These are phyloP conservation scores for Phytophthora crassamura DNA, from an alignment of 352 stramenopile species.

Conservation along the genomic window DNA sequence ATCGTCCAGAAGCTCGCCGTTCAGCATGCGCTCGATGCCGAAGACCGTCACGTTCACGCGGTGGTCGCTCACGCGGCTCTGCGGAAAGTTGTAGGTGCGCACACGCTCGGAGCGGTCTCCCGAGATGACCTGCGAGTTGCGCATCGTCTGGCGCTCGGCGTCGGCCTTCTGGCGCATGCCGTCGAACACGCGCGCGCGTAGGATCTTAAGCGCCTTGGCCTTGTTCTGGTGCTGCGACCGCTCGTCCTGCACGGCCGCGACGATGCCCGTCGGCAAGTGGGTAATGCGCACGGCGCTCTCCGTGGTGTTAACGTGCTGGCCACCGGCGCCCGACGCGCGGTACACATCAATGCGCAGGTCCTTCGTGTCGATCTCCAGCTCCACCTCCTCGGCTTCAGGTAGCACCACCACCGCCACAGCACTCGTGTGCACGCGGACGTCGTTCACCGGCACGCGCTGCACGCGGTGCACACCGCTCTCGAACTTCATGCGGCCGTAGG, in stretches of 20 bases:
- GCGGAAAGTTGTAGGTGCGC: slow-evolving; percentile 98
- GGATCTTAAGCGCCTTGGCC: slow-evolving; percentile 97
- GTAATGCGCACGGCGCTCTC: slow-evolving; percentile 97
- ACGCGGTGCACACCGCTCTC: slow-evolving; percentile 98
- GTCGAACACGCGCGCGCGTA: slow-evolving; percentile 96
- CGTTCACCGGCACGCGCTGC: slow-evolving; percentile 97
- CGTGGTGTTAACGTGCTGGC: slow-evolving; percentile 99
- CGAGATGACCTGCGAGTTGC: slow-evolving; percentile 93
- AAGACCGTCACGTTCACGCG: slow-evolving; percentile 91
- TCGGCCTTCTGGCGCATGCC: slow-evolving; percentile 84
- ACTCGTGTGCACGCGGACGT: slow-evolving; percentile 97
- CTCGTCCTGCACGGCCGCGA: slow-evolving; percentile 93
- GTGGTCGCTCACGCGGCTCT: slow-evolving; percentile 97
- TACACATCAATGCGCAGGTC: slow-evolving; percentile 99
- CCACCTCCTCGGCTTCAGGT: slow-evolving; percentile 89
- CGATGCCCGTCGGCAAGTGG: slow-evolving; percentile 96
- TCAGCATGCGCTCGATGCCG: slow-evolving; percentile 92
- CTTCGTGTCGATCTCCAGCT: slow-evolving; percentile 92
- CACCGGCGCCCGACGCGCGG: slow-evolving; percentile 95
- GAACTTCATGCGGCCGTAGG: slow-evolving; percentile 98
- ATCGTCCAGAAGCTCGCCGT: slow-evolving; percentile 89
- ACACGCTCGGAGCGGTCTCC: slow-evolving; percentile 97
- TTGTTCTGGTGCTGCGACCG: slow-evolving; percentile 99
- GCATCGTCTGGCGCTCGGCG: slow-evolving; percentile 64
- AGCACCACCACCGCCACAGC: slow-evolving; percentile 98